Conservation (phyloP, 257 asterid species). For the Salvia hispanica region DNA sequence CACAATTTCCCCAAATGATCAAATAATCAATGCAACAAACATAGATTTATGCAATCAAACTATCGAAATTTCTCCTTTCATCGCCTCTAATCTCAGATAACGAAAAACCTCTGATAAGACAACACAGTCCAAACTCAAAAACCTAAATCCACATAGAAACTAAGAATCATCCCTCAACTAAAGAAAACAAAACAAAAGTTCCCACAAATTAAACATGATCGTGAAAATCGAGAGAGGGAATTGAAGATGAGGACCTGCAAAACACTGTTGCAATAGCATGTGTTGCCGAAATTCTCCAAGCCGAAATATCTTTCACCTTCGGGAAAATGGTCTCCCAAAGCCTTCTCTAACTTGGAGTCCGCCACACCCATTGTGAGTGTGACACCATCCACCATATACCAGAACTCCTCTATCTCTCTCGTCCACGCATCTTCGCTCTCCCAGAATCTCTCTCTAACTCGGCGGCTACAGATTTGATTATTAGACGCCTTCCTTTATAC, state of each 20-base stretch:
- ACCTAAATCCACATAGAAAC: constrained; percentile 9
- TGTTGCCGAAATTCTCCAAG: constrained; percentile 73
- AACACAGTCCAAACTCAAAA: constrained; percentile 5
- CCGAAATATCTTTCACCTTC: constrained; percentile 80
- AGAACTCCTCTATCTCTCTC: no score
- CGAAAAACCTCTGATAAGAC: background rate
- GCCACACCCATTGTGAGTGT: constrained; percentile 59
- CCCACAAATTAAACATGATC: constrained; percentile 14
- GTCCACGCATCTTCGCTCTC: no score
- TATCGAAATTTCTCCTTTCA: background rate
- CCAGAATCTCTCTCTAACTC: background rate
- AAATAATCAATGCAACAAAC: background rate
- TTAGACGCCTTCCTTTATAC: background rate
- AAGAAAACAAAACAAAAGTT: no score
- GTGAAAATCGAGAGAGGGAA: background rate
- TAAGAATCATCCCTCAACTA: background rate
- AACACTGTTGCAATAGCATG: constrained; percentile 74
- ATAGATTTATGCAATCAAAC: constrained; percentile 7
- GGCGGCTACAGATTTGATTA: background rate
- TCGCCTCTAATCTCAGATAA: background rate
- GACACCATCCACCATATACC: constrained; percentile 48
- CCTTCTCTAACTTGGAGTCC: constrained; percentile 73
- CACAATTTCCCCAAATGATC: constrained; percentile 17
- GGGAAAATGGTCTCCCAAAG: constrained; percentile 74
- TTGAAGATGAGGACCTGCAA: constrained; percentile 43